phyloP scores from a whole-genome alignment of 2,329 filamentous ascomycete species.

The Sphaceloma murrayae region DNA sequence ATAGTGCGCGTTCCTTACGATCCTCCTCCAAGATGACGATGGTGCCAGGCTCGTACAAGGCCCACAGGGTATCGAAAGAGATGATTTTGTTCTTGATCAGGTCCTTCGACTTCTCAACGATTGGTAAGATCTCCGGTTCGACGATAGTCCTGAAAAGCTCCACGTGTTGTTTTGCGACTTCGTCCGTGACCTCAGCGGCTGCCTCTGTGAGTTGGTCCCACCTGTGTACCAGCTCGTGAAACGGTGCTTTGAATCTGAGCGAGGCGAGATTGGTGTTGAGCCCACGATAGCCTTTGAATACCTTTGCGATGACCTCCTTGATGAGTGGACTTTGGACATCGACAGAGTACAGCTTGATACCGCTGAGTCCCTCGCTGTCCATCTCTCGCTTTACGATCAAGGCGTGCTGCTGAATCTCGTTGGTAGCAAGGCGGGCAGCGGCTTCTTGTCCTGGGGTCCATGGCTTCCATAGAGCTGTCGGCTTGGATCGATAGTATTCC shows the following conservation, averaged over 20 bases:
- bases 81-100: background rate
- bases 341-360: conserved; percentile 25
- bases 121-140: background rate
- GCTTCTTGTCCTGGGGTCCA: background rate
- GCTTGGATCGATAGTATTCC: background rate
- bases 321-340: conserved; percentile 30
- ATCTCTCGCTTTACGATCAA: conserved; percentile 23
- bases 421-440: background rate
- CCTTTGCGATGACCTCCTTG: conserved; percentile 25
- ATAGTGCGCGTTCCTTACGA: background rate
- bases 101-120: background rate
- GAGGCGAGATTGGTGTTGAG: conserved; percentile 27
- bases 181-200: background rate
- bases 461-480: background rate
- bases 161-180: background rate
- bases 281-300: conserved; percentile 28
- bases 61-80: background rate
- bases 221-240: conserved; percentile 30
- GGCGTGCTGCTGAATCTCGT: conserved; percentile 19
- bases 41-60: background rate
- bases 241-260: conserved; percentile 28
- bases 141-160: background rate
- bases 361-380: conserved; percentile 19
- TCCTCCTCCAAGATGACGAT: background rate
- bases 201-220: conserved; percentile 26